These are phyloP conservation scores for Pleomassaria siparia DNA, from an alignment of 2,329 filamentous ascomycete genomes.

Conservation along the genomic window DNA sequence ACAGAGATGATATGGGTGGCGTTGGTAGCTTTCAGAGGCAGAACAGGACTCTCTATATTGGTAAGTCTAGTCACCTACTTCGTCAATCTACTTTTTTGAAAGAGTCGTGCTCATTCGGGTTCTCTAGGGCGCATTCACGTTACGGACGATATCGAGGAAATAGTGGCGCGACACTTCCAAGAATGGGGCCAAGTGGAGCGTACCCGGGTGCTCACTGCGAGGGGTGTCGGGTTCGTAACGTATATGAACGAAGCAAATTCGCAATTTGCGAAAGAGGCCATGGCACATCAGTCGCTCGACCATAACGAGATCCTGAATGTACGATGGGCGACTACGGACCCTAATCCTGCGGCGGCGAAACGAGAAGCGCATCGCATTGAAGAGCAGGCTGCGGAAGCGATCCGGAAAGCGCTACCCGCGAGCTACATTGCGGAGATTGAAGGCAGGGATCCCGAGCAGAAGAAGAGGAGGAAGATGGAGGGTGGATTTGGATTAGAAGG, in stretches of 20 bases:
- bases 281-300: slow-evolving; percentile 92
- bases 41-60: slow-evolving; percentile 91
- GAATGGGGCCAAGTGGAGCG: slow-evolving; percentile 96
- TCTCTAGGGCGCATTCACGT: slow-evolving; percentile 96
- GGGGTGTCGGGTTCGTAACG: slow-evolving; percentile 93
- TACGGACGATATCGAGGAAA: slow-evolving; percentile 94
- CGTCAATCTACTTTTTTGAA: no score
- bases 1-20: slow-evolving; percentile 96
- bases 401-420: slow-evolving; percentile 81
- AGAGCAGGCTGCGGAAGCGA: slow-evolving; percentile 94
- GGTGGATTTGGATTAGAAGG: slow-evolving; percentile 82
- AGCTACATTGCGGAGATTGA: slow-evolving; percentile 94
- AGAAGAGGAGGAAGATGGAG: slow-evolving; percentile 86
- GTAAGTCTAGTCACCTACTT: no score
- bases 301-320: slow-evolving; percentile 93
- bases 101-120: no score
- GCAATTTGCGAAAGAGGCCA: slow-evolving; percentile 69
- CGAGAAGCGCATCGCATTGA: slow-evolving; percentile 86
- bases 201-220: slow-evolving; percentile 79
- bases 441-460: slow-evolving; percentile 81
- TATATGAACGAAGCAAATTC: slow-evolving; percentile 74
- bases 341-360: slow-evolving; percentile 92
- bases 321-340: slow-evolving; percentile 94
- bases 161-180: slow-evolving; percentile 90
- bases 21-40: slow-evolving; percentile 92